phyloP scores from a whole-genome alignment of 2,329 filamentous ascomycete species.

The Tolypocladium endophyticum region DNA sequence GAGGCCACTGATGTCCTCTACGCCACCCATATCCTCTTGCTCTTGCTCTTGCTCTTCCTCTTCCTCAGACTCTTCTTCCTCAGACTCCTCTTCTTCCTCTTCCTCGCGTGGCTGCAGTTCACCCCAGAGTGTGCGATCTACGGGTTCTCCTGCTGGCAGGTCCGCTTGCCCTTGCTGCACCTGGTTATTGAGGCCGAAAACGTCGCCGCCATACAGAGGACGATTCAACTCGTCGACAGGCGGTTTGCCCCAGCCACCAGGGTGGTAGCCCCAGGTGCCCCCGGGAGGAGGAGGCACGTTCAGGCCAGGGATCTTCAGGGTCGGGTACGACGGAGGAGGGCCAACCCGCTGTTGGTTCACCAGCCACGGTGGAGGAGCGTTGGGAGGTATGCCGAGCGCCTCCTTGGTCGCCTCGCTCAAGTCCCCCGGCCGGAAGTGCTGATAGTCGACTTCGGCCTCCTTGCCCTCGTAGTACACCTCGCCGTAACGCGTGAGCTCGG shows the following conservation, averaged over 20 bases:
- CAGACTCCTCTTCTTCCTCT: constrained; percentile 61
- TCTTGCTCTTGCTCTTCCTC: constrained; percentile 44
- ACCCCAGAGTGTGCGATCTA: constrained; percentile 86
- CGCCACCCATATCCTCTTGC: neutral
- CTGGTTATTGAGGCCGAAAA: constrained; percentile 63
- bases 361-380: constrained; percentile 90
- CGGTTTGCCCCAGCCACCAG: constrained; percentile 92
- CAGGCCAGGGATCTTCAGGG: constrained; percentile 86
- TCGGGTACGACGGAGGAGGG: constrained; percentile 87
- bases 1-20: constrained; percentile 41
- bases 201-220: constrained; percentile 86
- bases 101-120: constrained; percentile 75
- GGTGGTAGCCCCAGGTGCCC: constrained; percentile 88
- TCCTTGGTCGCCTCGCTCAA: constrained; percentile 83
- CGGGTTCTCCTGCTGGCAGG: constrained; percentile 53
- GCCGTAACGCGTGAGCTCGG: constrained; percentile 83
- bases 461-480: constrained; percentile 99
- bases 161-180: constrained; percentile 28
- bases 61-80: constrained; percentile 68
- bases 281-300: constrained; percentile 88
- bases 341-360: constrained; percentile 94
- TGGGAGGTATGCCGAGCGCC: constrained; percentile 85
- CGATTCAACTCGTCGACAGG: constrained; percentile 89
- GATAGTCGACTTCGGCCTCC: constrained; percentile 90
- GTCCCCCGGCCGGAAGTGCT: constrained; percentile 82